A percentile compares a stretch with the other conserved stretches of the same genome.
Evolutionary conservation across 805 yeast species (phyloP).

Genomic region (Lipomyces yamanashiensis): DNA sequence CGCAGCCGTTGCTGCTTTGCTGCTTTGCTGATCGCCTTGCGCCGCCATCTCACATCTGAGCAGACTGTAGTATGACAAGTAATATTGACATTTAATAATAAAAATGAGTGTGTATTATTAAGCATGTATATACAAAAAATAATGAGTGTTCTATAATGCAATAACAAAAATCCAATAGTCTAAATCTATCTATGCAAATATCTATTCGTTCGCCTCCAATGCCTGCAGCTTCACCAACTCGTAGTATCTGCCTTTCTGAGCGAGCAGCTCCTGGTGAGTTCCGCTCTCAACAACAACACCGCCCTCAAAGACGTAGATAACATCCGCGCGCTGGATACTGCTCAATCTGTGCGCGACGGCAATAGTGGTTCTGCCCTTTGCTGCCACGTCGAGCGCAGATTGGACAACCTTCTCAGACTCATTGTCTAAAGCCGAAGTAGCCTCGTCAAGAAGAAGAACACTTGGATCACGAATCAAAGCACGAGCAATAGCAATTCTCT

Average conservation of each 20-base stretch:
- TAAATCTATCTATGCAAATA: not conserved
- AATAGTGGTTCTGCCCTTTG: constrained; percentile 64
- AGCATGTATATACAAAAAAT: no score
- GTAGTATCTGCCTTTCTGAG: constrained; percentile 44
- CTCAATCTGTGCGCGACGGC: constrained; percentile 78
- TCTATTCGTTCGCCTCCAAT: constrained; percentile 46
- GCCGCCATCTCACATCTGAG: no score
- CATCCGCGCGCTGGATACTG: constrained; percentile 58
- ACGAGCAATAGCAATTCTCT: constrained; percentile 65
- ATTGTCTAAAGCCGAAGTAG: constrained; percentile 58
- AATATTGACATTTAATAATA: no score
- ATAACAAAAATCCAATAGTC: not conserved
- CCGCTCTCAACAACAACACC: constrained; percentile 63
- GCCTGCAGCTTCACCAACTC: constrained; percentile 49
- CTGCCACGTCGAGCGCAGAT: constrained; percentile 61
- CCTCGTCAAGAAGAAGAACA: constrained; percentile 61
- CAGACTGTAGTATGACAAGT: no score
- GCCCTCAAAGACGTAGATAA: constrained; percentile 56
- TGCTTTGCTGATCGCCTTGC: no score
- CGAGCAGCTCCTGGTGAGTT: constrained; percentile 49
- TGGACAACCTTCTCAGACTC: constrained; percentile 72
- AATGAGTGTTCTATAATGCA: no score
- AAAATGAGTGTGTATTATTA: no score
- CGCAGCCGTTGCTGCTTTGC: no score
- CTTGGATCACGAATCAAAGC: constrained; percentile 62